phyloP scores from a whole-genome alignment of 2,329 filamentous ascomycete genomes.

The Ilyonectria sp. region DNA sequence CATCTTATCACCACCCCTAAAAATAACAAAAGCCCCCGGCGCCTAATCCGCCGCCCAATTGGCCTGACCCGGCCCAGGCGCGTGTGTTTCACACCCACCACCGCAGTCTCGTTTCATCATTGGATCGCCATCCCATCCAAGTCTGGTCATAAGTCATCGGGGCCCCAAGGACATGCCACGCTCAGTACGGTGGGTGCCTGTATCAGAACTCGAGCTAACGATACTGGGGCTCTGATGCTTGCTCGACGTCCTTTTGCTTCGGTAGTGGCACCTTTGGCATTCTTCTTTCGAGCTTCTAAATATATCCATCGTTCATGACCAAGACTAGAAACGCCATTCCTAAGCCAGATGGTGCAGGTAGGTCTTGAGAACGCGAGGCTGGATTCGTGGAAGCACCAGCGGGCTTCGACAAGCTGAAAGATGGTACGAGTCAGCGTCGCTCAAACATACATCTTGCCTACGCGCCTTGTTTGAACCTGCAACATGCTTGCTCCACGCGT shows the following conservation, averaged over 20 bases:
- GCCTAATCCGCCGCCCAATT: slow-evolving; percentile 50
- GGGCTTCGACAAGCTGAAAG: neutral
- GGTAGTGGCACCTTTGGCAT: slow-evolving; percentile 11
- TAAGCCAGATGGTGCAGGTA: neutral
- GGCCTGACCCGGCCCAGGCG: slow-evolving; percentile 41
- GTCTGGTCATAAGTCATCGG: slow-evolving; percentile 22
- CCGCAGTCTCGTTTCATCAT: slow-evolving; percentile 45
- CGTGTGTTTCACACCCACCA: slow-evolving; percentile 49
- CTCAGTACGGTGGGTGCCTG: slow-evolving; percentile 40
- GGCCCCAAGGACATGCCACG: slow-evolving; percentile 11
- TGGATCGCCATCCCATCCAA: slow-evolving; percentile 33
- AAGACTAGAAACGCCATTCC: neutral
- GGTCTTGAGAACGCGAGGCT: neutral
- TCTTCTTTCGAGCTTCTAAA: neutral
- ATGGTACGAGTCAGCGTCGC: neutral
- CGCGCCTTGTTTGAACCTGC: neutral
- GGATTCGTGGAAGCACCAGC: neutral
- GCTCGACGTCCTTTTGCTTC: slow-evolving; percentile 13
- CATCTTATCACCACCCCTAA: slow-evolving; percentile 12
- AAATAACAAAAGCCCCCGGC: slow-evolving; percentile 41
- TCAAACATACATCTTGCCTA: neutral
- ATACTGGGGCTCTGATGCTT: neutral
- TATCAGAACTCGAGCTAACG: slow-evolving; percentile 38
- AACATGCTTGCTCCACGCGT: neutral
- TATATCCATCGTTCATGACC: slow-evolving; percentile 3